Percentiles rank a stretch among this genome's conserved stretches.
Evolutionary conservation across 2,329 filamentous ascomycete genomes (phyloP).

Genomic region (Phialophora macrospora): DNA sequence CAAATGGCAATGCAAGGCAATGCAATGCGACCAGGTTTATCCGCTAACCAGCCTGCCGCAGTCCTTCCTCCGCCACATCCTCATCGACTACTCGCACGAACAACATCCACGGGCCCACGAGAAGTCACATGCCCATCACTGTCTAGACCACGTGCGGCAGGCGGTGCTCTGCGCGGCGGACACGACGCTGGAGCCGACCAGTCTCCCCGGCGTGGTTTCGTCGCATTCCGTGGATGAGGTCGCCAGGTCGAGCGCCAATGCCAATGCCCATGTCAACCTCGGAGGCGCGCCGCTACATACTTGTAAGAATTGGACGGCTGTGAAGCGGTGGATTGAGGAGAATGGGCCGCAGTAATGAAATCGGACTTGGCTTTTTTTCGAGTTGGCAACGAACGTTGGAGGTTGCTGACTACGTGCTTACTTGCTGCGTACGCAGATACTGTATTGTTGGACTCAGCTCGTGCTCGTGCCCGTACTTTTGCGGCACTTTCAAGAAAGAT

Average conservation of each 20-base stretch:
- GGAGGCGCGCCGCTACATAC: neutral
- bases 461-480: neutral
- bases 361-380: neutral
- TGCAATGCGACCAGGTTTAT: neutral
- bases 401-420: neutral
- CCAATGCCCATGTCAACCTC: neutral
- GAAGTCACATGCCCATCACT: conserved; percentile 16
- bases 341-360: neutral
- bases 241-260: neutral
- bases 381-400: neutral
- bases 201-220: neutral
- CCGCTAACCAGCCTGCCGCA: neutral
- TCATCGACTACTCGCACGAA: conserved; percentile 25
- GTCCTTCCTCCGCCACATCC: conserved; percentile 21
- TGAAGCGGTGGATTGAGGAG: conserved; percentile 23
- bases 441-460: neutral
- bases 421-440: neutral
- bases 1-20: too few relatives aligned
- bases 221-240: neutral
- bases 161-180: conserved; percentile 32
- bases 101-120: conserved; percentile 6
- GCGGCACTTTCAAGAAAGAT: neutral
- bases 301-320: conserved; percentile 23
- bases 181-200: conserved; percentile 30
- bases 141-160: conserved; percentile 33